Base-by-base conservation (phyloP, 192 early-diverging fungal species). In the Globomyces pollinis-pini region DNA sequence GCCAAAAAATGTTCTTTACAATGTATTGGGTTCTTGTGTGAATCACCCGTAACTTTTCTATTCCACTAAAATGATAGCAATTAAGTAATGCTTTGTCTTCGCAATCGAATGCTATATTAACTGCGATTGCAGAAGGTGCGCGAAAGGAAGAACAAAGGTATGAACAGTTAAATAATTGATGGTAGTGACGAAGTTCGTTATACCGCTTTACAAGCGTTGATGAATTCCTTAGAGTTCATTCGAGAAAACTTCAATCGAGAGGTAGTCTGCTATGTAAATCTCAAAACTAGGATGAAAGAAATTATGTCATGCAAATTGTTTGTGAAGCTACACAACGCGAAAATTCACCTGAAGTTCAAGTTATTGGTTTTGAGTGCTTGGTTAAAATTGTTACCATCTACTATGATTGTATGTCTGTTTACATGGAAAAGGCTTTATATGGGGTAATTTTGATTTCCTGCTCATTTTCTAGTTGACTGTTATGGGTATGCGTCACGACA, bases 241-340 rank as follows among this genome's bases (percentile, higher is more conserved):
- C 75, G 88, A 61, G 83, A 78, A 28, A 96, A 98, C 75, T 98
- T 99, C 78, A 88, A 91, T 47, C 74, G 86, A 42, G 92, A 93
- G 71, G 85, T n/a, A n/a, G n/a, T n/a, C n/a, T n/a, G n/a, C 87
- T 28, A 15, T 41, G 35, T 39, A 23, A 21, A 24, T 67, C 24
- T 60, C 52, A 88, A 74, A 84, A n/a, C n/a, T n/a, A n/a, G n/a
- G n/a, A 80, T 53, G 95, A 99, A 71, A 84, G 97, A 55, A 98
- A 99, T 71, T 91, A 89, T 52, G 93, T 99, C 44, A 99, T 99
- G 97, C 90, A 93, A 65, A 87, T 94, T 9, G 90, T 99, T 21
- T 99, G 97, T 67, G 94, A 94, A 68, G 91, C 91, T 18, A 96
- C 93, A 12, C 87, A 91, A 71, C 55, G 63, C 15, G 62, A 65